Conservation (phyloP, 2,329 filamentous ascomycete species). For the Beauveria asiatica region DNA sequence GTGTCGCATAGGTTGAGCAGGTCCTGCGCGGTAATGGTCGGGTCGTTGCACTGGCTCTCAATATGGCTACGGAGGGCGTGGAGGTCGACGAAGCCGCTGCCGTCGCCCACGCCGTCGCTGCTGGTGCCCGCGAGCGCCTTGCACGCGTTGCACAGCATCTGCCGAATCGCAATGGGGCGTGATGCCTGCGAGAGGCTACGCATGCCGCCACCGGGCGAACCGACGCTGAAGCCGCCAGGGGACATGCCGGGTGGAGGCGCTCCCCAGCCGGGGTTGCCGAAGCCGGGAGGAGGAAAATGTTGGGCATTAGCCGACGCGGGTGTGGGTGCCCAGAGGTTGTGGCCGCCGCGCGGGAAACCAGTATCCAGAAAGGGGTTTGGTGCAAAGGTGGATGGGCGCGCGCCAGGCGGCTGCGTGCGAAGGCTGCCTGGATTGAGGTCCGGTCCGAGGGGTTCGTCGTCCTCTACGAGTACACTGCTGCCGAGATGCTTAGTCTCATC, state of each 20-base stretch:
- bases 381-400: conserved; percentile 31
- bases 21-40: conserved; percentile 46
- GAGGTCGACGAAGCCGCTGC: conserved; percentile 63
- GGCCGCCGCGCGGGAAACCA: conserved; percentile 26
- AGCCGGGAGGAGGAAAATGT: conserved; percentile 39
- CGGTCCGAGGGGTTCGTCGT: conserved; percentile 48
- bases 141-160: conserved; percentile 71
- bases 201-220: conserved; percentile 24
- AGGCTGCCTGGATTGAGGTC: conserved; percentile 25
- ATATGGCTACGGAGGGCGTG: conserved; percentile 57
- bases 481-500: conserved; percentile 77
- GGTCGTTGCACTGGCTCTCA: conserved; percentile 42
- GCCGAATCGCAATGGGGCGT: conserved; percentile 59
- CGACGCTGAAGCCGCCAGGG: conserved; percentile 27
- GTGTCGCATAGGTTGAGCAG: conserved; percentile 83
- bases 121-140: conserved; percentile 42
- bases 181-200: conserved; percentile 39
- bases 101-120: conserved; percentile 24
- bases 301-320: conserved; percentile 19
- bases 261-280: conserved; percentile 34
- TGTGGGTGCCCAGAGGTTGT: conserved; percentile 35
- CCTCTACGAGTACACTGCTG: conserved; percentile 79
- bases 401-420: conserved; percentile 44
- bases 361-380: conserved; percentile 34
- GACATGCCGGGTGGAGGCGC: conserved; percentile 21